A percentile compares a stretch with the other conserved stretches of the same genome.
These are phyloP conservation scores for Eimeria acervulina DNA, from an alignment of 169 alveolate genomes.

Conservation along the genomic window DNA sequence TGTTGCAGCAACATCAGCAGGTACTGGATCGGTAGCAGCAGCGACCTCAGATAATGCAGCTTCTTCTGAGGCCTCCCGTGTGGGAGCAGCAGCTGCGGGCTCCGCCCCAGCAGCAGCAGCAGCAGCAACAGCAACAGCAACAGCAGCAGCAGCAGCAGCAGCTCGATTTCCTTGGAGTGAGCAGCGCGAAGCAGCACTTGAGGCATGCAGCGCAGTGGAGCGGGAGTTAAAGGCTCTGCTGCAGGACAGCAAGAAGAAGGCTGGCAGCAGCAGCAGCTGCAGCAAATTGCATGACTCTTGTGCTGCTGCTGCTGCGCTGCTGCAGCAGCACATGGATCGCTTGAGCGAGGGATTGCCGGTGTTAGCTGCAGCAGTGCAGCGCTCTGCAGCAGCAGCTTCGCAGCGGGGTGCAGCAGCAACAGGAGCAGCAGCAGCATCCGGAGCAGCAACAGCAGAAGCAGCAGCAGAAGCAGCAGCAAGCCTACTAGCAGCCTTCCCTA, in stretches of 20 bases:
- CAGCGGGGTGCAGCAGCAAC: conserved; percentile 29
- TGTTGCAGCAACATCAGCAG: background rate
- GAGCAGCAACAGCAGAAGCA: conserved; percentile 44
- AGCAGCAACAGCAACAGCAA: conserved; percentile 21
- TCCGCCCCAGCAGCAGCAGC: conserved; percentile 42
- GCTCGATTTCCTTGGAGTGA: conserved; percentile 32
- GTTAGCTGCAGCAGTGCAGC: conserved; percentile 46
- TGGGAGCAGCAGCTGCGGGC: conserved; percentile 14
- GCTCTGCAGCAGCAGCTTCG: conserved; percentile 48
- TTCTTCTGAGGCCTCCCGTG: background rate
- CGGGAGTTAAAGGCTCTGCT: conserved; percentile 15
- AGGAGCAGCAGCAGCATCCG: background rate
- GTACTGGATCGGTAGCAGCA: background rate
- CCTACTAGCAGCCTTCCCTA: conserved; percentile 31
- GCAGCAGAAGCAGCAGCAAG: conserved; percentile 78
- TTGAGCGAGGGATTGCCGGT: conserved; percentile 52
- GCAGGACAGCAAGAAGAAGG: conserved; percentile 37
- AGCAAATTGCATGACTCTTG: conserved; percentile 45
- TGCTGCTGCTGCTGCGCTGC: conserved; percentile 42
- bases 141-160: conserved; percentile 73
- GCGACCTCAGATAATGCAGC: background rate
- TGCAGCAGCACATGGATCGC: conserved; percentile 66
- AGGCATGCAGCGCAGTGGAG: conserved; percentile 37
- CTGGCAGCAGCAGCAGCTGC: conserved; percentile 69
- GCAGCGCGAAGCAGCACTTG: conserved; percentile 34